Base-by-base conservation (phyloP, 345 rosid species). In the Moricandia moricandioides region DNA sequence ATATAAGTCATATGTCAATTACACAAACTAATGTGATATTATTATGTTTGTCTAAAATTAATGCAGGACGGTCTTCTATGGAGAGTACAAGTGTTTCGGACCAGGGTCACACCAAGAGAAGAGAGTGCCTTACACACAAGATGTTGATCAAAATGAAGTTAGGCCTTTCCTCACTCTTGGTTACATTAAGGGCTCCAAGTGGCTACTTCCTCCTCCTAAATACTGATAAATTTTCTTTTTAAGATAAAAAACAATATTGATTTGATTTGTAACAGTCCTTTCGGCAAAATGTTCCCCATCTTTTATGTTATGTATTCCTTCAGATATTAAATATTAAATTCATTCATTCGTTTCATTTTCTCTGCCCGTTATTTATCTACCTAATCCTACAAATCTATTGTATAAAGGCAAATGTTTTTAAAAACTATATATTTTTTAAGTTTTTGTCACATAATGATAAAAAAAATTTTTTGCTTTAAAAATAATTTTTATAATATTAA, bases 1-100 rank as follows among this genome's bases (percentile, higher is more conserved):
- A 21, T 21, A 12, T 8, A 7, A 30, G 21, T 43, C 57, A 24
- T 52, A 24, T 18, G 61, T 47, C 7, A 30, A 33, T 24, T 24
- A 56, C 16, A 65, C 30, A 6, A 6, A 65, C 30, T 3, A 6
- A 34, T 45, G 6, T 34, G 47, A 9, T 37, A 49, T 31, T 57
- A 18, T 45, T 67, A 16, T 60, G 14, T 43, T 21, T 65, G 71
- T 47, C 8, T 51, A 6, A 6, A 47, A 45, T 45, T 5, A 45
- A 7, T 76, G 59, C 81, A 85, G 90, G 40, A 84, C 74, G 27
- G 83, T 75, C 26, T 65, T 29, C 33, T 92, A 78, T 10, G 88
- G 80, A 59, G 96, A 92, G 43, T 86, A 81, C 85, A 79, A 85
- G 81, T 77, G 83, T 59, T 71, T 62, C 0, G 97, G 96, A 16